A percentile compares a stretch with the other conserved stretches of the same genome.
Conservation (phyloP, 192 early-diverging fungal genomes). For the Linnemannia exigua region DNA sequence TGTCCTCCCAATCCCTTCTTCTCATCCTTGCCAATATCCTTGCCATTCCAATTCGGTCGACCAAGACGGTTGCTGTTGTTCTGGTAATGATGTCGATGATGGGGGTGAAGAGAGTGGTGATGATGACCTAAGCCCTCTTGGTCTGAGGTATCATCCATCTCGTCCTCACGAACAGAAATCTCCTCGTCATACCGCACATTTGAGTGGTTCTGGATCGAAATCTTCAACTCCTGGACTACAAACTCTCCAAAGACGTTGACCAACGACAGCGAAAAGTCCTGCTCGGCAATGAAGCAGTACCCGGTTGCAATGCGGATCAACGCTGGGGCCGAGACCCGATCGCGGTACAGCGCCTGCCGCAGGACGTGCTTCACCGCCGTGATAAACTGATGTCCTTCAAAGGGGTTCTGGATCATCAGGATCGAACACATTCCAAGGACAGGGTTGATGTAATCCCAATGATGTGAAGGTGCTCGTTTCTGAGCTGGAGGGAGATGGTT, state of each 20-base stretch:
- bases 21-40: conserved; percentile 13
- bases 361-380: conserved; percentile 59
- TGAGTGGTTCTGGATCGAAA: conserved; percentile 33
- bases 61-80: not conserved
- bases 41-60: not conserved
- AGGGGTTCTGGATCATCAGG: conserved; percentile 63
- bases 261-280: conserved; percentile 40
- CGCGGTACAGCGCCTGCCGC: conserved; percentile 60
- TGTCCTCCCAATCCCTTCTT: not conserved
- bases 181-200: conserved; percentile 19
- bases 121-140: not conserved
- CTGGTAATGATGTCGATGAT: not conserved
- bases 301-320: conserved; percentile 62
- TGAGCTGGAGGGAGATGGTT: not conserved
- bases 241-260: conserved; percentile 63
- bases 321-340: conserved; percentile 55
- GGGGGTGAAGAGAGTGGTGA: not conserved
- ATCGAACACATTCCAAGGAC: conserved; percentile 64
- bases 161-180: not conserved
- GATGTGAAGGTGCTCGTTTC: not conserved
- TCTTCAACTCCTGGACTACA: conserved; percentile 60
- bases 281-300: conserved; percentile 57
- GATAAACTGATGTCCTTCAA: conserved; percentile 58
- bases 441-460: conserved; percentile 65
- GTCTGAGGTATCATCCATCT: not conserved